Evolutionary conservation across 352 stramenopile genomes (phyloP).

Genomic region (Pythium vanterpoolii): DNA sequence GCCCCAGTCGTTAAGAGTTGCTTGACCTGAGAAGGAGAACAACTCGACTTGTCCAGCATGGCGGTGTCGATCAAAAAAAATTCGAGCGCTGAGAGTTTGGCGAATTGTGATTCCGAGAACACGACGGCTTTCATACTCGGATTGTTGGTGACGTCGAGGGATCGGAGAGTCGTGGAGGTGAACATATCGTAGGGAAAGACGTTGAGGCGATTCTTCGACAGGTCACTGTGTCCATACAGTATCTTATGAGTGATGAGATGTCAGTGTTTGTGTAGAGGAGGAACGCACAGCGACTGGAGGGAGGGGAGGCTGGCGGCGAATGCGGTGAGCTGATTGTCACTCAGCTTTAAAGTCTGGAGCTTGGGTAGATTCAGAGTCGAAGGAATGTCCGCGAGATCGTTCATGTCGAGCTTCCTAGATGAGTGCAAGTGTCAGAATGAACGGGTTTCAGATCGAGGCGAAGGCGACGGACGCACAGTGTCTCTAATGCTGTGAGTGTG

Average conservation of each 20-base stretch:
- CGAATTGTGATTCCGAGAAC: slow-evolving; percentile 11
- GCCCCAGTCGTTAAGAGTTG: not conserved
- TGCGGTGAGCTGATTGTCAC: not conserved
- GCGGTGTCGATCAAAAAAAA: not conserved
- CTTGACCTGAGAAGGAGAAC: not conserved
- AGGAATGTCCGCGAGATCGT: not conserved
- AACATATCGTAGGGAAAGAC: not conserved
- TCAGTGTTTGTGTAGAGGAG: not conserved
- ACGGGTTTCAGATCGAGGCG: not conserved
- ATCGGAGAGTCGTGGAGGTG: not conserved
- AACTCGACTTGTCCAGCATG: slow-evolving; percentile 1
- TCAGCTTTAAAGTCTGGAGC: slow-evolving; percentile 1
- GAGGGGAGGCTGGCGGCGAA: not conserved
- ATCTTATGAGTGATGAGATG: not conserved
- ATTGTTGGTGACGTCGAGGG: slow-evolving; percentile 6
- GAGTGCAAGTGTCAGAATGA: not conserved
- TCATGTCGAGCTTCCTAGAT: not conserved
- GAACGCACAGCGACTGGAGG: slow-evolving; percentile 14
- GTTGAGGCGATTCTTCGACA: slow-evolving; percentile 11
- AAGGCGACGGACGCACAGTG: slow-evolving; percentile 4
- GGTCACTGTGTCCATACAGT: not conserved
- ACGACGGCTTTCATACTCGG: slow-evolving; percentile 6
- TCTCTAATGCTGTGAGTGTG: not conserved
- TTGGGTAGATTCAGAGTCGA: not conserved
- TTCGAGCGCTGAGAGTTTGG: not conserved